Base-by-base conservation (phyloP, 805 yeast species). In the Soucietia sequanensis region DNA sequence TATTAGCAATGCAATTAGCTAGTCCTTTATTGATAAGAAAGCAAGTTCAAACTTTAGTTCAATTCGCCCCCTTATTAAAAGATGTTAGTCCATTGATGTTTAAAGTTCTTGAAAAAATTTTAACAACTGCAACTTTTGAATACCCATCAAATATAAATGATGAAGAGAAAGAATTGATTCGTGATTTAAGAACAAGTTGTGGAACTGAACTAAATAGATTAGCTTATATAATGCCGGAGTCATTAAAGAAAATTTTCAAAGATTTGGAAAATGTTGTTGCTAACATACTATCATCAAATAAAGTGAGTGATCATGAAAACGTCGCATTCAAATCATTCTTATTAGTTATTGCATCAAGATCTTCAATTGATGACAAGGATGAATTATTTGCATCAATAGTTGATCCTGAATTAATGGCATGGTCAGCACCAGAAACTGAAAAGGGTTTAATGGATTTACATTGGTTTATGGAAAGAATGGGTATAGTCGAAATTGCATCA, bases 381-480 rank as follows among this genome's bases (percentile, higher is more conserved):
- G 93, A 81, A 44, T 68, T 89, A 40, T 95, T 93, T 59, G 75
- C 87, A 14, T 74, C 79, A 29, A 84, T 95, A 38, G 99, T 95
- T 2, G 99, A 93, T 55, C 95, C 96, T 0, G 97, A 93, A 45
- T 67, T 95, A 31, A 64, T 75, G 9, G 90, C 96, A 0, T 93
- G 99, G 99, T 81, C 91, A 0, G 89, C 90, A 30, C 91, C 89
- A 14, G 81, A 78, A 8, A 91, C 97, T 0, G 89, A 87, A 43
- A 88, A 88, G 52, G 97, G 97, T 0, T 65, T 93, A 19, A 68
- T 81, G 52, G 95, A 91, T 53, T 70, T 95, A 29, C 96, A 88
- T 41, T 93, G 98, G 98, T 93, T 93, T 49, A 91, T 93, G 98
- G 98, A 90, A 60, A 75, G 97, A 49, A 74, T 95, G 33, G 99